phyloP scores from a whole-genome alignment of 1,284 basidiomycete species.

The Puccinia horiana region DNA sequence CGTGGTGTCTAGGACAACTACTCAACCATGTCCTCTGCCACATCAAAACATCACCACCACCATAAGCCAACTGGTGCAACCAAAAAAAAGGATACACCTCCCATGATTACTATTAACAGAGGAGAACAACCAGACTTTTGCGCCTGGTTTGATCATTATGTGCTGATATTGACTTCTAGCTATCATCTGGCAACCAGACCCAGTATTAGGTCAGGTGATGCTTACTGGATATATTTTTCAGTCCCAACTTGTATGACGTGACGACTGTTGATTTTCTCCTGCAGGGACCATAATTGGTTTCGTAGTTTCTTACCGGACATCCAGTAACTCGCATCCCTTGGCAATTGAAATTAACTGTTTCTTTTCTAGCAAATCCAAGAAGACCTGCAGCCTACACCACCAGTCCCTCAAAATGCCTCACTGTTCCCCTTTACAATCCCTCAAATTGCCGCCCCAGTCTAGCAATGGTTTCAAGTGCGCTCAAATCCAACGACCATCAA shows the following conservation, averaged over 20 bases:
- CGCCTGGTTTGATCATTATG: neutral
- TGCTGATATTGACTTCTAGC: neutral
- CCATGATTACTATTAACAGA: too few relatives aligned
- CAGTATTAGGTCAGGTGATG: slow-evolving; percentile 31
- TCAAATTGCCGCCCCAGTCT: neutral
- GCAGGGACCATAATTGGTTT: slow-evolving; percentile 45
- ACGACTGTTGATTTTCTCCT: neutral
- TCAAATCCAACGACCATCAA: neutral
- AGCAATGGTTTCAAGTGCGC: slow-evolving; percentile 6
- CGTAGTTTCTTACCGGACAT: slow-evolving; percentile 44
- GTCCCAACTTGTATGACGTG: too few relatives aligned
- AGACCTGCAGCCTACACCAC: neutral
- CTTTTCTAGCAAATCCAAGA: too few relatives aligned
- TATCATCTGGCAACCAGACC: neutral
- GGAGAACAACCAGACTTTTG: too few relatives aligned
- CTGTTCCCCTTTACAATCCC: neutral
- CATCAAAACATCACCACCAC: too few relatives aligned
- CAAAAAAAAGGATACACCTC: too few relatives aligned
- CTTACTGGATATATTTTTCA: neutral
- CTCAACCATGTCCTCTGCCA: too few relatives aligned
- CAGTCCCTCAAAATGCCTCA: neutral
- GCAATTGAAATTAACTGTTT: neutral
- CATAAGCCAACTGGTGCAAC: too few relatives aligned
- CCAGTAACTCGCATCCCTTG: slow-evolving; percentile 6
- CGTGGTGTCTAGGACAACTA: too few relatives aligned